These are phyloP conservation scores for Solidago caesia DNA, from an alignment of 129 eudicot genomes.

Conservation along the genomic window DNA sequence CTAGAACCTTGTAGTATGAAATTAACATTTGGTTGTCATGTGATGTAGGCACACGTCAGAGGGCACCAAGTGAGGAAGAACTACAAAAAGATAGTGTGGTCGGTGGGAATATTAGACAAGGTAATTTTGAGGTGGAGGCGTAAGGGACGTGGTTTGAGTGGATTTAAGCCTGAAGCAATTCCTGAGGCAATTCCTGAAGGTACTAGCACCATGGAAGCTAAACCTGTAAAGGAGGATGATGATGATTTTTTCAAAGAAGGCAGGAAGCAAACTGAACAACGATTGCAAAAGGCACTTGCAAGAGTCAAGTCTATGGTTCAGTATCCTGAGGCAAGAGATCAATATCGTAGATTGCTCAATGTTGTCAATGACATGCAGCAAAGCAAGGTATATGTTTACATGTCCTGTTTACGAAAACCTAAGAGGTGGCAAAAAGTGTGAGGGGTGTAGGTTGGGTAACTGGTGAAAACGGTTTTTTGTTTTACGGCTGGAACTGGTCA, in stretches of 20 bases:
- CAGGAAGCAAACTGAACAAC: constrained; percentile 84
- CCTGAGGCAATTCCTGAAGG: constrained; percentile 51
- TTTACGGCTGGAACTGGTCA: neutral
- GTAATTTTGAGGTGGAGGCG: constrained; percentile 92
- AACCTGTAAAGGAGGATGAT: constrained; percentile 67
- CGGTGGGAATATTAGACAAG: constrained; percentile 94
- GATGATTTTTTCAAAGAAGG: constrained; percentile 94
- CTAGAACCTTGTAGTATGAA: neutral
- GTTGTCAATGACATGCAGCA: constrained; percentile 82
- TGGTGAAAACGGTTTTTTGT: neutral
- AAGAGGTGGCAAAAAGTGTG: neutral
- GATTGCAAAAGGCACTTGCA: constrained; percentile 87
- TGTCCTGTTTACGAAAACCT: neutral
- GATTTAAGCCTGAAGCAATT: constrained; percentile 73
- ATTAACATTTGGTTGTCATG: neutral
- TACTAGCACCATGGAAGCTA: constrained; percentile 31
- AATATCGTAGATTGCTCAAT: constrained; percentile 82
- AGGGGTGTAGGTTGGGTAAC: neutral
- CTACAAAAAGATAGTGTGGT: constrained; percentile 81
- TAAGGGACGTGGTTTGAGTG: constrained; percentile 89
- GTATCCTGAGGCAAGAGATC: constrained; percentile 92
- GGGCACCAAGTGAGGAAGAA: constrained; percentile 98
- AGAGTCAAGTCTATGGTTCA: constrained; percentile 99
- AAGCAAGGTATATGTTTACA: constrained; percentile 48
- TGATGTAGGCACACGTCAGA: constrained; percentile 82